phyloP scores from a whole-genome alignment of 495 filamentous ascomycete species.

The Xylaria flabelliformis region DNA sequence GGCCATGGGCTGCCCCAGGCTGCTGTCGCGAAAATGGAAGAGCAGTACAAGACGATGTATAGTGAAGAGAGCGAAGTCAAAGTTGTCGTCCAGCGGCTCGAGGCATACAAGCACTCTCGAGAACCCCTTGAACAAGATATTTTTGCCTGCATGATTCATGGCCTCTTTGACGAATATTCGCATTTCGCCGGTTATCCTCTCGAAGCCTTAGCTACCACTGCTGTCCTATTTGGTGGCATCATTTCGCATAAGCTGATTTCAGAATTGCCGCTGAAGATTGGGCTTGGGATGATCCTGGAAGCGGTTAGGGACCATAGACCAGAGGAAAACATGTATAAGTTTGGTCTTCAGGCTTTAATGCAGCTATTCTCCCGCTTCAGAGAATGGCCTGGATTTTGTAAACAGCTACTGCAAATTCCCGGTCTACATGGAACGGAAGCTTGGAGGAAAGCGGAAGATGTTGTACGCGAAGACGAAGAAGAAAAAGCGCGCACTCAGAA shows the following conservation, averaged over 20 bases:
- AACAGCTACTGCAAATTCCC: constrained; percentile 78
- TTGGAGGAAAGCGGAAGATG: constrained; percentile 80
- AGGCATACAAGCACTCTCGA: constrained; percentile 81
- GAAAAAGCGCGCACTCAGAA: constrained; percentile 54
- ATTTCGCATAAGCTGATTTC: constrained; percentile 91
- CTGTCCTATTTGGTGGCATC: constrained; percentile 95
- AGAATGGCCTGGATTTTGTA: constrained; percentile 92
- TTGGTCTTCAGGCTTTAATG: constrained; percentile 94
- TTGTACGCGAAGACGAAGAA: constrained; percentile 69
- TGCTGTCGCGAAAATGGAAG: constrained; percentile 90
- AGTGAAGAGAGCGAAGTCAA: constrained; percentile 81
- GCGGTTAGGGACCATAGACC: constrained; percentile 82
- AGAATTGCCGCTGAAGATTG: constrained; percentile 87
- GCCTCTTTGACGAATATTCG: constrained; percentile 94
- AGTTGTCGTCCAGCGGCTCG: constrained; percentile 79
- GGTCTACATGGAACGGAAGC: constrained; percentile 84
- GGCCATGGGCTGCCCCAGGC: constrained; percentile 78
- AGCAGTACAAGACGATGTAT: constrained; percentile 96
- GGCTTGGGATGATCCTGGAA: constrained; percentile 93
- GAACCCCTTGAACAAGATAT: constrained; percentile 87
- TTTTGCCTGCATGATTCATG: constrained; percentile 98
- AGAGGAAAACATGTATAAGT: constrained; percentile 94
- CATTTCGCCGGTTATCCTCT: constrained; percentile 94
- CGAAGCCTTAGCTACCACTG: constrained; percentile 91
- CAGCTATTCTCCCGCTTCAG: constrained; percentile 81